Percentiles rank a stretch among this genome's conserved stretches.
Conservation (phyloP, 2,329 filamentous ascomycete species). For the Cladorrhinum sp. region DNA sequence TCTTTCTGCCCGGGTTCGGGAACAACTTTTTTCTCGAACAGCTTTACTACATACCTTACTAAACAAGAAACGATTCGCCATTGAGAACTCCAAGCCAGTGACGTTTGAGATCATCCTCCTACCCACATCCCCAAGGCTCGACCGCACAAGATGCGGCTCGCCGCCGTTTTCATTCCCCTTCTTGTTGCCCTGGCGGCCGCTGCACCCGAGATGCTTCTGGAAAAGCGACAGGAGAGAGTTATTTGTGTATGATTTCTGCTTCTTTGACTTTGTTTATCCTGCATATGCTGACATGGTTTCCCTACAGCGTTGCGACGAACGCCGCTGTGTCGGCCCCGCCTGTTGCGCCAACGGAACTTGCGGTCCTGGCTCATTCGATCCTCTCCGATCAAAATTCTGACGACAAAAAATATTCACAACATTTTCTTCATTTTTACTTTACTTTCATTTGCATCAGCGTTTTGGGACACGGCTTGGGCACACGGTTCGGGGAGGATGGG, state of each 20-base stretch:
- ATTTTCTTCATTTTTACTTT: background rate
- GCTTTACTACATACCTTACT: too few species aligned
- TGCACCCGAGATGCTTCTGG: slow-evolving; percentile 11
- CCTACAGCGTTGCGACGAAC: slow-evolving; percentile 1
- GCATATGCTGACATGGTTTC: background rate
- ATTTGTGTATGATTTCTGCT: slow-evolving; percentile 10
- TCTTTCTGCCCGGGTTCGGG: too few species aligned
- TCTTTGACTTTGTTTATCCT: background rate
- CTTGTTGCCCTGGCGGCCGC: slow-evolving; percentile 6
- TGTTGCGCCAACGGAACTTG: slow-evolving; percentile 10
- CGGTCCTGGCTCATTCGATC: background rate
- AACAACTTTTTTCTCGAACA: too few species aligned
- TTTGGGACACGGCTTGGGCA: background rate
- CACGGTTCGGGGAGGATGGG: background rate
- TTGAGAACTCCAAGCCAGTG: too few species aligned
- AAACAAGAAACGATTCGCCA: too few species aligned
- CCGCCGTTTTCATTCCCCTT: background rate
- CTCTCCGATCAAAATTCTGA: background rate
- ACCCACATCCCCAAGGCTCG: too few species aligned
- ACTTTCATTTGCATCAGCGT: background rate
- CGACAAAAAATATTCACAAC: background rate
- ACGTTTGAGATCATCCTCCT: too few species aligned
- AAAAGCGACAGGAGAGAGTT: slow-evolving; percentile 6
- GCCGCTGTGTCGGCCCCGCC: slow-evolving; percentile 1
- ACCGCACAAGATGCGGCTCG: slow-evolving; percentile 1